A percentile compares a stretch with the other conserved stretches of the same genome.
Conservation (phyloP, 192 early-diverging fungal species). For the Piromyces finnis region DNA sequence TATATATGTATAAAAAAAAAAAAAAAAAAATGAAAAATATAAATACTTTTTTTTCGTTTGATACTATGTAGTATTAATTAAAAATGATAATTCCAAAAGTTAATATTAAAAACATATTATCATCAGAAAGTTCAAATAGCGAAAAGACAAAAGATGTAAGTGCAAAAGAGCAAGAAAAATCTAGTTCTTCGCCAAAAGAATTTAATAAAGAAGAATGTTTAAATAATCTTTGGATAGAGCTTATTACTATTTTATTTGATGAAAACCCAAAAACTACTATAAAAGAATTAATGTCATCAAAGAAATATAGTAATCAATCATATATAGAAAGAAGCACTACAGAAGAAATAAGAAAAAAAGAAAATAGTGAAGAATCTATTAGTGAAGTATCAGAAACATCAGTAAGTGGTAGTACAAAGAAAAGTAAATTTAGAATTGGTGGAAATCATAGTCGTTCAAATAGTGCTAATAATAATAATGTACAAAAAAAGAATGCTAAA, state of each 20-base stretch:
- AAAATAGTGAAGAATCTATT: not conserved
- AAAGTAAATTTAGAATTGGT: not conserved
- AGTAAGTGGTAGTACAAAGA: not conserved
- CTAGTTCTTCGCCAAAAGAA: not conserved
- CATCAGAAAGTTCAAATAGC: not conserved
- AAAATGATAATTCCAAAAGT: not conserved
- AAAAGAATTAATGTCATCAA: not conserved
- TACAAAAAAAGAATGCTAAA: not conserved
- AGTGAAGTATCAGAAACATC: too few relatives aligned
- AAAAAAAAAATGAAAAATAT: too few relatives aligned
- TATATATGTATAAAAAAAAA: too few relatives aligned
- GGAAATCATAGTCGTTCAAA: not conserved
- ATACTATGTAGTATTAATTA: not conserved
- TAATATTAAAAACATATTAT: not conserved
- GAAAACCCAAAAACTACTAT: not conserved
- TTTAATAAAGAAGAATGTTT: not conserved
- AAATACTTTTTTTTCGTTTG: too few relatives aligned
- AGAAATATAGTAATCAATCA: not conserved
- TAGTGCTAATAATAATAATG: not conserved
- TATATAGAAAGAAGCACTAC: not conserved
- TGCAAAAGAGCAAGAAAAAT: not conserved
- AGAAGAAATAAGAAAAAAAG: not conserved
- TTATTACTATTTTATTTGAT: not conserved
- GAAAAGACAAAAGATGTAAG: not conserved
- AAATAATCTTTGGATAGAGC: not conserved